phyloP scores from a whole-genome alignment of 148 eudicot species.

The Suaeda aralocaspica region DNA sequence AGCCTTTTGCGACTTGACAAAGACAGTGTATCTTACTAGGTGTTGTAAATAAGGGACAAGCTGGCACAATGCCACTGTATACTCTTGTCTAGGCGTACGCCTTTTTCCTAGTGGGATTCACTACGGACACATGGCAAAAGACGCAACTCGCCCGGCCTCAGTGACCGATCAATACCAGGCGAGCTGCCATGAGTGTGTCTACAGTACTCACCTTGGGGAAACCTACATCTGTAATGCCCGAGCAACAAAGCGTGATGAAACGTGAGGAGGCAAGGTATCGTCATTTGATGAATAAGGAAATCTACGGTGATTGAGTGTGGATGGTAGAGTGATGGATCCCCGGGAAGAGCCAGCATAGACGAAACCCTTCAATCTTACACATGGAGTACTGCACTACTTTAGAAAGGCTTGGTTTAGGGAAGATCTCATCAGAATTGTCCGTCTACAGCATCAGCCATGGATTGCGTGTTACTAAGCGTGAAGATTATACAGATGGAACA shows the following conservation, averaged over 20 bases:
- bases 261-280: conserved; percentile 10
- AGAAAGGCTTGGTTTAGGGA: conserved; percentile 74
- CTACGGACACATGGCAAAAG: conserved; percentile 8
- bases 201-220: neutral
- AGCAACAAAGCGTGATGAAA: conserved; percentile 17
- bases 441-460: conserved; percentile 70
- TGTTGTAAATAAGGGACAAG: too few relatives aligned
- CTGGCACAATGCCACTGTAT: conserved; percentile 23
- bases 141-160: neutral
- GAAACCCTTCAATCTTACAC: conserved; percentile 63
- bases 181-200: neutral
- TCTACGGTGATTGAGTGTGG: conserved; percentile 25
- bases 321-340: conserved; percentile 45
- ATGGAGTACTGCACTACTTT: conserved; percentile 46
- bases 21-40: too few relatives aligned
- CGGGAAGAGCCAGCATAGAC: conserved; percentile 81
- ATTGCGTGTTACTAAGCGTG: conserved; percentile 63
- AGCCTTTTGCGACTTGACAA: too few relatives aligned
- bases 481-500: conserved; percentile 73
- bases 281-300: conserved; percentile 28
- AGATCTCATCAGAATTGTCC: conserved; percentile 60
- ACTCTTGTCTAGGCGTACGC: conserved; percentile 24
- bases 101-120: conserved; percentile 4
- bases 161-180: conserved; percentile 1
- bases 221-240: neutral